Evolutionary conservation across 768 basidiomycete species (phyloP).

Genomic region (Cyclocybe cylindracea): DNA sequence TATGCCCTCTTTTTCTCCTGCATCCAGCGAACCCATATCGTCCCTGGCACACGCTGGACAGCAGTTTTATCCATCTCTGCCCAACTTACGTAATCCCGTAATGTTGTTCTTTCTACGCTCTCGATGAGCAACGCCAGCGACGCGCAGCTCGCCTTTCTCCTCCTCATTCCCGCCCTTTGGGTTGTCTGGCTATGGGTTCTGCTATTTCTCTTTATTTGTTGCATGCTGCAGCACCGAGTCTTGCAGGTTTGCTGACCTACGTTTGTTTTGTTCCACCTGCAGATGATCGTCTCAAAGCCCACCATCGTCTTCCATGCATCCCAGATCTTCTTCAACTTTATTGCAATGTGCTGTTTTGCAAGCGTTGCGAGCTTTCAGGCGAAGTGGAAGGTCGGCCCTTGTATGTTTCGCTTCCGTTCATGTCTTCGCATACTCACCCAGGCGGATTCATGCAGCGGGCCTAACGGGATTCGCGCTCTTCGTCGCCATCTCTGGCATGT

Average conservation of each 20-base stretch:
- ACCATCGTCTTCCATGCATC: slow-evolving; percentile 73
- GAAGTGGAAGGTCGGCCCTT: slow-evolving; percentile 81
- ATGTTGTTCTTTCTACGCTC: slow-evolving; percentile 33
- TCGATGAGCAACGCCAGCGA: slow-evolving; percentile 37
- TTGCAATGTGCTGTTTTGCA: slow-evolving; percentile 90
- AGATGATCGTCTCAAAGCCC: slow-evolving; percentile 91
- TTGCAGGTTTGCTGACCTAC: slow-evolving; percentile 11
- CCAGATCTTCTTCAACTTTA: slow-evolving; percentile 91
- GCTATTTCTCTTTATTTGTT: slow-evolving; percentile 9
- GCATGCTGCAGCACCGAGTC: no score
- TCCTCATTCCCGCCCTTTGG: slow-evolving; percentile 66
- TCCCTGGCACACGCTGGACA: neutral
- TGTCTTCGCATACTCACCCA: slow-evolving; percentile 15
- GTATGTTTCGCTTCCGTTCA: slow-evolving; percentile 47
- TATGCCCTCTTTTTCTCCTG: slow-evolving; percentile 14
- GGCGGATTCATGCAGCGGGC: slow-evolving; percentile 57
- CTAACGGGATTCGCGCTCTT: slow-evolving; percentile 87
- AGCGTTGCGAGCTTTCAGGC: slow-evolving; percentile 89
- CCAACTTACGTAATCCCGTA: slow-evolving; percentile 47
- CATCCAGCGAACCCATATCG: neutral
- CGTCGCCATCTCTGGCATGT: slow-evolving; percentile 68
- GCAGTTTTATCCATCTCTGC: slow-evolving; percentile 15
- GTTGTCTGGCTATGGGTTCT: slow-evolving; percentile 70
- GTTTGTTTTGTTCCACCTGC: slow-evolving; percentile 9
- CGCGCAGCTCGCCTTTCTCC: slow-evolving; percentile 59